These are phyloP conservation scores for Monosporozyma aquatica DNA, from an alignment of 805 yeast genomes.

Conservation along the genomic window DNA sequence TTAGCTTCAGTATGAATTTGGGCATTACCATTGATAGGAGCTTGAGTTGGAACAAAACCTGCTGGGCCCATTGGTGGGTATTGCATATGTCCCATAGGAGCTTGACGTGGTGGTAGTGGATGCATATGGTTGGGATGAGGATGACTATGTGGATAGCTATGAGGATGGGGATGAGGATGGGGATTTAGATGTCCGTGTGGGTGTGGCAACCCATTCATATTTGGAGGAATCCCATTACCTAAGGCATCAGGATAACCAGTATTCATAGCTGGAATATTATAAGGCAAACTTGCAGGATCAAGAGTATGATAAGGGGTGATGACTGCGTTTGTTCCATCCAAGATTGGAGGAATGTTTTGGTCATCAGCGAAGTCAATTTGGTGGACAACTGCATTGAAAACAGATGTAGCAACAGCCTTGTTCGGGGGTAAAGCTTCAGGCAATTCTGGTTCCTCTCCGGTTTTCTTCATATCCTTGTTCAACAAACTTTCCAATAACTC, in stretches of 20 bases:
- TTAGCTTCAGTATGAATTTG: slow-evolving; percentile 4
- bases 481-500: not conserved
- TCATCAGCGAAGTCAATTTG: slow-evolving; percentile 19
- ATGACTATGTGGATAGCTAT: not conserved
- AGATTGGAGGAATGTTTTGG: slow-evolving; percentile 1
- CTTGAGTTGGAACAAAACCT: not conserved
- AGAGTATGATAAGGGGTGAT: slow-evolving; percentile 8
- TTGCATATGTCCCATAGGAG: slow-evolving; percentile 7
- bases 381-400: slow-evolving; percentile 28
- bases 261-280: slow-evolving; percentile 19
- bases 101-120: not conserved
- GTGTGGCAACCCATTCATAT: too few species aligned
- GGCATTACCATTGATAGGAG: slow-evolving; percentile 11
- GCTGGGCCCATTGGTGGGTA: slow-evolving; percentile 1
- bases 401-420: slow-evolving; percentile 24
- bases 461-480: not conserved
- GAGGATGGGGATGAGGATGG: slow-evolving; percentile 8
- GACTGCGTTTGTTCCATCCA: slow-evolving; percentile 7
- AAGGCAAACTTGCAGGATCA: slow-evolving; percentile 22
- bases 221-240: slow-evolving; percentile 6
- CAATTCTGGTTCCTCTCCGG: slow-evolving; percentile 13
- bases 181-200: not conserved
- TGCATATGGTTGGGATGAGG: too few species aligned
- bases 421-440: slow-evolving; percentile 14
- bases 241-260: slow-evolving; percentile 1